Base-by-base conservation (phyloP, 2,329 filamentous ascomycete genomes). In the Amauroascus niger region DNA sequence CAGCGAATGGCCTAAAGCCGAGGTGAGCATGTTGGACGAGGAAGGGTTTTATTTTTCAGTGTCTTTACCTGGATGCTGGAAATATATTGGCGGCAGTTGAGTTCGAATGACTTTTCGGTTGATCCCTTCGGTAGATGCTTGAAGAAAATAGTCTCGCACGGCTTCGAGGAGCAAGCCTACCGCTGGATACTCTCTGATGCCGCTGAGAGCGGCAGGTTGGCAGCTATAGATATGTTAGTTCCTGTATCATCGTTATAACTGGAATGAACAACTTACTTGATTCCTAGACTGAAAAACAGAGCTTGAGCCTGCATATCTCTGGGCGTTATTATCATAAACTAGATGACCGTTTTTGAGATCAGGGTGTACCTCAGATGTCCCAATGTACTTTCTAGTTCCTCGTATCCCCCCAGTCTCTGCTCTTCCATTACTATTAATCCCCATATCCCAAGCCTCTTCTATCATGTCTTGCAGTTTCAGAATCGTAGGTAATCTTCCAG, bases 371-470 rank as follows among this genome's bases (percentile, higher is more conserved):
- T 97, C 91, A 7, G 88, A 83, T 1, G 91, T 96, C 14, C 91
- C 91, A 61, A 97, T 97, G 65, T 93, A 97, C 68, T 96, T 97
- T 56, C 93, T 81, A 0, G 90, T 95, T n/a, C 84, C 84, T 58
- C 76, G 81, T 58, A 97, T 86, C 0, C 89, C 88, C 1, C 91
- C 91, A 0, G 90, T 96, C 69, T 97, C 88, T 1, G 80, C 65
- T 32, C 87, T 79, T 2, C 86, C 88, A 43, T 82, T 77, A 2
- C 79, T 66, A 62, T 94, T 93, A 65, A 93, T 88, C 0, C 87
- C 89, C 64, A 76, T 77, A 63, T 95, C 87, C 91, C 91, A 97
- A 0, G 89, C 91, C 14, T 74, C 71, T 68, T 97, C 91, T 61
- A 97, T 95, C 62, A 83, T 74, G 52, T 95, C 85, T 65, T 97